Evolutionary conservation across 805 yeast genomes (phyloP), one percentile per base, ranked within the genome.

Genomic region (Candida golubevii): DNA sequence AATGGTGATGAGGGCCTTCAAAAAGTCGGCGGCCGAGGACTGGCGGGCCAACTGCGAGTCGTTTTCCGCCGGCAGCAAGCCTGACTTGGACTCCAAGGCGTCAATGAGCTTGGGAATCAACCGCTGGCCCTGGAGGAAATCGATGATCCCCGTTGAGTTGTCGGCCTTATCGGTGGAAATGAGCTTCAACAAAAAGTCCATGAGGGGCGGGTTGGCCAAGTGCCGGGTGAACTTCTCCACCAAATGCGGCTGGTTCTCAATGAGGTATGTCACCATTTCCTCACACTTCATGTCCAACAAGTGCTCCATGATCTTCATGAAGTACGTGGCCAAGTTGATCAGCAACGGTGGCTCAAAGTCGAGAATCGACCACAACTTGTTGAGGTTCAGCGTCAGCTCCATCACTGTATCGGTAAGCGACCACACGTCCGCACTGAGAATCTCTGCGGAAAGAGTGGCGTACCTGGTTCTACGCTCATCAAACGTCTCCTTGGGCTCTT

Each of bases 361-460:
- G 47, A 93, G 71, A 15, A 90, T 71, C 15, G 79, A 65, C 99
- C 99, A 93, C 38, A 93, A 66, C 56, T 76, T 79, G 42, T 78
- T 78, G 56, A 93, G 66, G 33, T 87, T 71, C 15, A 72, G 75
- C 4, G 78, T 70, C 47, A 82, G 79, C 53, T 86, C 90, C 83
- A 91, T 82, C 44, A 93, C 83, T 1, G 95, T 82, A 54, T 90
- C 96, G 1, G 96, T 85, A 33, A 93, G 72, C 2, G 95, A 85
- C 97, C 97, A 91, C 8, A 89, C 90, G 59, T 91, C 98, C 4
- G 93, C 88, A 34, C 91, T 80, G 38, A 93, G 71, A 35, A 93
- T 83, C 61, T 93, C 98, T 1, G 96, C 88, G 6, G 96, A 89
- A 33, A 70, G 55, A 7, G 74, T 61, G 28, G 74, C 73, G 45